phyloP scores from a whole-genome alignment of 2,329 filamentous ascomycete species.

The Aspergillus texensis region DNA sequence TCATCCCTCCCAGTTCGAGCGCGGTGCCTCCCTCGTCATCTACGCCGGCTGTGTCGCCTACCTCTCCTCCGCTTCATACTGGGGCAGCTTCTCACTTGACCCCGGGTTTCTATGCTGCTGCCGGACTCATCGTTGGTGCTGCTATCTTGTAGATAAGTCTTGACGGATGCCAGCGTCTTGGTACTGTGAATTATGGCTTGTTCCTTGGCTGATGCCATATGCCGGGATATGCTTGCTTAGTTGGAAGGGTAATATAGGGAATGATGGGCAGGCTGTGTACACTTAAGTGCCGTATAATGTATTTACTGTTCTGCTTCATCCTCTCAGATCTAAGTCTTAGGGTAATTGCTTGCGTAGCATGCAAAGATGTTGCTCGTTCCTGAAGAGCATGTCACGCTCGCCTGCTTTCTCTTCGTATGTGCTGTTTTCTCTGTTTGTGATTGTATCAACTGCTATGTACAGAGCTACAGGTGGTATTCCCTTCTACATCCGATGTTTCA shows the following conservation, averaged over 20 bases:
- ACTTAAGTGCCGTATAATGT: neutral
- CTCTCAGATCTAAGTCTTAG: neutral
- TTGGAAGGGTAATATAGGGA: neutral
- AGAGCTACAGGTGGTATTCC: neutral
- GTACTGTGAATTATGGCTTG: neutral
- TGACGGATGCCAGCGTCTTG: neutral
- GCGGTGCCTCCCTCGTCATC: neutral
- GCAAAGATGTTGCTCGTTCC: neutral
- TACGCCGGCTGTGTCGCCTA: neutral
- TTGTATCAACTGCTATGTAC: neutral
- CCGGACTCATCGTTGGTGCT: constrained; percentile 8
- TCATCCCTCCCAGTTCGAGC: constrained; percentile 2
- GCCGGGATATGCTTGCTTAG: neutral
- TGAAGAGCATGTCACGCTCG: neutral
- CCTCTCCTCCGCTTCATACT: constrained; percentile 5
- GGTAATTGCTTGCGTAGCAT: neutral
- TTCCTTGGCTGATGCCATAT: neutral
- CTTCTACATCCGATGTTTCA: neutral
- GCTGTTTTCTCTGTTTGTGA: neutral
- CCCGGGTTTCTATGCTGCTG: constrained; percentile 5
- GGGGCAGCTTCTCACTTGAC: constrained; percentile 7
- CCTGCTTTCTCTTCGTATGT: neutral
- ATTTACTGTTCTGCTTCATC: neutral
- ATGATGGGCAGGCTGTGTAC: neutral
- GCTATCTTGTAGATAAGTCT: neutral